Evolutionary conservation across 805 yeast genomes (phyloP).

Genomic region (Saccharomyces paradoxus): DNA sequence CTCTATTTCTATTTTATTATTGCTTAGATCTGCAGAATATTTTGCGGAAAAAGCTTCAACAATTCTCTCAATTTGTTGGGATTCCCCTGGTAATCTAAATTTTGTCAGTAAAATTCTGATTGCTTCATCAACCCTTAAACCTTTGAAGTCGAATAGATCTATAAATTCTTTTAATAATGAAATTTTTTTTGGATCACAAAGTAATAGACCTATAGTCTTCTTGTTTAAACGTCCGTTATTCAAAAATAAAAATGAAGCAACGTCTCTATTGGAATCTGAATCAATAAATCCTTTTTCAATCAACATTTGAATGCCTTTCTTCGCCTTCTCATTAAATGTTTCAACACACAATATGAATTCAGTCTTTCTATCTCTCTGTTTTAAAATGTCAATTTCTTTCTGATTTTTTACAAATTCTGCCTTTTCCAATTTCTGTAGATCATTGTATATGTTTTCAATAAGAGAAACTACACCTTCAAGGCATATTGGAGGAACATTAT

Average conservation of each 20-base stretch:
- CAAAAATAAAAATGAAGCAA: constrained; percentile 67
- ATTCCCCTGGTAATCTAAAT: constrained; percentile 91
- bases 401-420: constrained; percentile 21
- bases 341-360: constrained; percentile 68
- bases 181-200: constrained; percentile 65
- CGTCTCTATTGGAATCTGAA: constrained; percentile 41
- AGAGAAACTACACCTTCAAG: constrained; percentile 75
- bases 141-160: constrained; percentile 60
- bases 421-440: constrained; percentile 21
- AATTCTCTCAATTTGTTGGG: constrained; percentile 90
- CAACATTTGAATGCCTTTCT: constrained; percentile 59
- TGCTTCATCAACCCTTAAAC: constrained; percentile 84
- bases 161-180: constrained; percentile 57
- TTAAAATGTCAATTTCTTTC: constrained; percentile 9
- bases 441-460: constrained; percentile 49
- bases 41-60: constrained; percentile 77
- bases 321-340: constrained; percentile 67
- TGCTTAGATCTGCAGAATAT: constrained; percentile 59
- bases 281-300: constrained; percentile 54
- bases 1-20: constrained; percentile 17
- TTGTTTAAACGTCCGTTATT: constrained; percentile 77
- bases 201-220: constrained; percentile 71
- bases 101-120: constrained; percentile 67
- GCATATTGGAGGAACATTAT: constrained; percentile 84
- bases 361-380: constrained; percentile 44